Base-by-base conservation (phyloP, 2,329 filamentous ascomycete genomes). In the Elsinoe perseae region DNA sequence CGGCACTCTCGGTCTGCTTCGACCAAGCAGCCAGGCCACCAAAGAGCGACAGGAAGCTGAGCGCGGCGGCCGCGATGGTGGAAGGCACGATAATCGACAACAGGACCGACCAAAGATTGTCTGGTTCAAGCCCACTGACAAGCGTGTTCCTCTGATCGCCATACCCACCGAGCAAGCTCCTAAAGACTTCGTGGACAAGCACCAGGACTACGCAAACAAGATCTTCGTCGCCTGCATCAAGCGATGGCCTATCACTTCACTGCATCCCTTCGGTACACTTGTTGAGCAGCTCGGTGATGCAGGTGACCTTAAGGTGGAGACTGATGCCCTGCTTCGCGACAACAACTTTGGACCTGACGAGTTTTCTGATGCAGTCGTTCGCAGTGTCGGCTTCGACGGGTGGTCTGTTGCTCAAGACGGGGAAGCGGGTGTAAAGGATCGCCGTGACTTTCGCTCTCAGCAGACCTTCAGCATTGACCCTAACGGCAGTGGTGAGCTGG, bases 211-310 rank as follows among this genome's bases (percentile, higher is more conserved):
- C 66, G 90, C 92, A 57, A 95, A 95, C 73, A 87, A 90, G 66
- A 98, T 98, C 66, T 98, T 98, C 63, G 93, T 98, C 64, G 93
- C 93, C 48, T 96, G 91, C 76, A 98, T 98, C 74, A 98, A 98
- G 81, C 84, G 93, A 68, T 98, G 93, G 93, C 93, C 93, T 61
- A 98, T 98, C 67, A 98, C 93, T 25, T 98, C 93, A n/a, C 83
- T 98, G 56, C 93, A 98, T 75, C 93, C 93, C 28, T 98, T 98
- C 66, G 93, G 93, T 69, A 98, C 93, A 7, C 83, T 98, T 46
- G 91, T 97, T 55, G 93, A 98, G 75, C 89, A 95, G 73, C 85
- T 98, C 55, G 93, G 93, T 60, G 89, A 89, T 70, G 97, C 97
- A 88, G 93, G 93, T 63, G 90, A 98, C 69, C 80, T 95, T 64